Conservation (phyloP, 192 early-diverging fungal species). For the Backusella australiensis region DNA sequence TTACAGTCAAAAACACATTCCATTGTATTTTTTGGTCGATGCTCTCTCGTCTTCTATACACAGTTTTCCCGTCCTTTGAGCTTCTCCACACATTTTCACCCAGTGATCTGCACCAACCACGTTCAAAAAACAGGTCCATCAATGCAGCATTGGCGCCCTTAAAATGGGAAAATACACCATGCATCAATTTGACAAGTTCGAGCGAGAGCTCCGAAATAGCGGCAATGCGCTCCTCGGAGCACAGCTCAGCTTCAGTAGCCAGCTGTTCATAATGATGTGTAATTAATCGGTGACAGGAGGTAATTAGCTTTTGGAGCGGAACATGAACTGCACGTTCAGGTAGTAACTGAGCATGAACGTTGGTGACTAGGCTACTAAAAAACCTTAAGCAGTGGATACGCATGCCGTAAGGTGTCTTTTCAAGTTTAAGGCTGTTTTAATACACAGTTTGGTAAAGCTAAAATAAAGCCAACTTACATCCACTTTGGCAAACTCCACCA, state of each 20-base stretch:
- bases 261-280: slow-evolving; percentile 36
- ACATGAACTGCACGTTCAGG: slow-evolving; percentile 41
- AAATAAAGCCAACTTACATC: slow-evolving; percentile 28
- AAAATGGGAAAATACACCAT: slow-evolving; percentile 39
- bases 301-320: slow-evolving; percentile 36
- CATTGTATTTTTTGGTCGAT: slow-evolving; percentile 34
- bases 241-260: slow-evolving; percentile 19
- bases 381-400: slow-evolving; percentile 36
- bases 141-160: slow-evolving; percentile 39
- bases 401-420: slow-evolving; percentile 41
- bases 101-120: slow-evolving; percentile 40
- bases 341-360: slow-evolving; percentile 38
- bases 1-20: slow-evolving; percentile 35
- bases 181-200: slow-evolving; percentile 40
- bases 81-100: slow-evolving; percentile 41
- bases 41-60: slow-evolving; percentile 30
- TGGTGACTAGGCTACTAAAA: slow-evolving; percentile 36
- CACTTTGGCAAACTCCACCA: slow-evolving; percentile 41
- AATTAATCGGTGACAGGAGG: slow-evolving; percentile 36
- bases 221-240: slow-evolving; percentile 30
- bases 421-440: neutral
- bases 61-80: slow-evolving; percentile 30
- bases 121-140: slow-evolving; percentile 40
- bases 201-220: slow-evolving; percentile 36
- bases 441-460: neutral